Percentiles rank a stretch among this genome's conserved stretches.
phyloP scores from a whole-genome alignment of 805 yeast species.

The Wickerhamomyces bovis region DNA sequence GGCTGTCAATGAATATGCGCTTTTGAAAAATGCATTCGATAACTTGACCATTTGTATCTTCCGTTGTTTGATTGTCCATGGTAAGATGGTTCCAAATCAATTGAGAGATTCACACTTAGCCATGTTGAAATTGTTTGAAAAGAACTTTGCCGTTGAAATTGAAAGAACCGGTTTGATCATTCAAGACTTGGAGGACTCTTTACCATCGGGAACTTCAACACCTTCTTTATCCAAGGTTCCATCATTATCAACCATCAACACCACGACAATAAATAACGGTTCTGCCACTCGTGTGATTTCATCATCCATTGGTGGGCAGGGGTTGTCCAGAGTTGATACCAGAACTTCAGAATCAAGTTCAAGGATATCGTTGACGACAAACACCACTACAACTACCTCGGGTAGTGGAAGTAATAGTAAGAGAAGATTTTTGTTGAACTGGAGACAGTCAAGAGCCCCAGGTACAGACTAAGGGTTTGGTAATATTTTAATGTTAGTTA shows the following conservation, averaged over 20 bases:
- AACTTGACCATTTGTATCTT: slow-evolving; percentile 62
- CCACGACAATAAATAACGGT: neutral
- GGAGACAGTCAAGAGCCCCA: slow-evolving; percentile 27
- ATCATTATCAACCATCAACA: slow-evolving; percentile 7
- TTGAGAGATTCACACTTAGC: slow-evolving; percentile 63
- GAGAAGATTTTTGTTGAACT: slow-evolving; percentile 26
- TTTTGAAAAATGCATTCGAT: slow-evolving; percentile 44
- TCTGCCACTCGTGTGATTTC: neutral
- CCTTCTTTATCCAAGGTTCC: slow-evolving; percentile 15
- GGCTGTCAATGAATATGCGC: slow-evolving; percentile 22
- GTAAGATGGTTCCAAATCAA: slow-evolving; percentile 48
- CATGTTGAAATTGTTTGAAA: slow-evolving; percentile 52
- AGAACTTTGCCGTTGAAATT: slow-evolving; percentile 67
- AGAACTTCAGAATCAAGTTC: slow-evolving; percentile 23
- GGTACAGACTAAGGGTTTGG: neutral
- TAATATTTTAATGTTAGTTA: neutral
- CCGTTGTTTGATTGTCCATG: slow-evolving; percentile 66
- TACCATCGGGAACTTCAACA: slow-evolving; percentile 9
- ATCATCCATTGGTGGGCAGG: slow-evolving; percentile 5
- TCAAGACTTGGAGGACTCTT: slow-evolving; percentile 20
- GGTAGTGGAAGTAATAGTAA: slow-evolving; percentile 13
- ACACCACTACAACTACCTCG: slow-evolving; percentile 11
- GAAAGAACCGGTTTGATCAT: slow-evolving; percentile 26
- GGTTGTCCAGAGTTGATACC: slow-evolving; percentile 23
- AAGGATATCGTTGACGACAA: slow-evolving; percentile 8